Evolutionary conservation across 306 rosid species (phyloP), one percentile per base, ranked within the genome.

Genomic region (Acacia confusa): DNA sequence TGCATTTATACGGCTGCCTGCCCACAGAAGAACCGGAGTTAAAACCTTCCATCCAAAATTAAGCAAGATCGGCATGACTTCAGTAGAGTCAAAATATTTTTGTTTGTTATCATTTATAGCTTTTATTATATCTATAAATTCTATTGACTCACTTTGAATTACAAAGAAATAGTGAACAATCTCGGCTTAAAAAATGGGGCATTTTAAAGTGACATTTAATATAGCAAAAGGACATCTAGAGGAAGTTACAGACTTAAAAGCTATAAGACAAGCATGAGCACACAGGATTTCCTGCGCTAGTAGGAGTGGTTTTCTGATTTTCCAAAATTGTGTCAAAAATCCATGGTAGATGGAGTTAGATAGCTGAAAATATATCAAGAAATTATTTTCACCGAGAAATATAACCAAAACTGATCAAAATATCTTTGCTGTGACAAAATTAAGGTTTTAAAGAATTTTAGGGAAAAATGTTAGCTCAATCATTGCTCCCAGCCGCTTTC

Each of bases 21-120:
- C 91, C 84, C 82, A 74, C 72, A 70, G 81, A 89, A 83, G 83
- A 90, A 90, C 88, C n/a, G 83, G 72, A 78, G 60, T 64, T 28
- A 65, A 77, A 90, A 34, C 85, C 82, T 47, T 57, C 69, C 83
- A 82, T 67, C 74, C 84, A 77, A 81, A 84, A 74, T 14, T 30
- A 84, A 78, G 72, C 65, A 82, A 60, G 58, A 82, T 82, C 82
- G 78, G 78, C 77, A 66, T 55, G 45, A 75, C 79, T 68, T 72
- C 72, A 27, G 15, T 16, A 57, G 71, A 30, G 63, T 58, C 74
- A 83, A 83, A 60, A 16, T 41, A 17, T 34, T 16, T 45, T n/a
- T 45, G 68, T 58, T 43, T 74, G 78, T 68, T 50, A 72, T 30
- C 69, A 25, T 36, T 41, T 38, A 53, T 53, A 76, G 19, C 45